phyloP scores from a whole-genome alignment of 2,329 filamentous ascomycete species.

The Plectosphaerella plurivora region DNA sequence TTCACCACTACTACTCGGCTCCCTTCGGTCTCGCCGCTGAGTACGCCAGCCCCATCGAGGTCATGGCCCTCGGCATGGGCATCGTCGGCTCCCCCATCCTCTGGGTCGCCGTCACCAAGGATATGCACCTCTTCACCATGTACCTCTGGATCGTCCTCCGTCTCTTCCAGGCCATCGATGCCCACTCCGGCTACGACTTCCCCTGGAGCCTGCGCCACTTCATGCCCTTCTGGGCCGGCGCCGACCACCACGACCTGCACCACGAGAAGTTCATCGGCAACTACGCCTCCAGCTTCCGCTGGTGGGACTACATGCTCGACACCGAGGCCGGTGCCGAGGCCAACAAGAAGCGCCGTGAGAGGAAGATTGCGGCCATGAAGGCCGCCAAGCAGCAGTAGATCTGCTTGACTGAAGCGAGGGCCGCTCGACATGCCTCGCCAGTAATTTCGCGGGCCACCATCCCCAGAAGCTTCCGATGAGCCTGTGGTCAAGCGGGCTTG shows the following conservation, averaged over 20 bases:
- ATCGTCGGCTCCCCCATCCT: slow-evolving; percentile 78
- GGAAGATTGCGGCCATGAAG: slow-evolving; percentile 62
- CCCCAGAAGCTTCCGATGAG: too few species aligned
- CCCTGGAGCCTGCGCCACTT: slow-evolving; percentile 95
- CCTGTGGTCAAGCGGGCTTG: too few species aligned
- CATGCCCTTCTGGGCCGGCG: slow-evolving; percentile 96
- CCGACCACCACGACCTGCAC: slow-evolving; percentile 93
- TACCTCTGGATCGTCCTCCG: slow-evolving; percentile 92
- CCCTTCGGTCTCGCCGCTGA: slow-evolving; percentile 95
- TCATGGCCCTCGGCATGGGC: slow-evolving; percentile 88
- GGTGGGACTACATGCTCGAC: slow-evolving; percentile 95
- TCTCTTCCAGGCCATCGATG: slow-evolving; percentile 95
- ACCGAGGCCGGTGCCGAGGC: slow-evolving; percentile 91
- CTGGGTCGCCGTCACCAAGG: slow-evolving; percentile 76
- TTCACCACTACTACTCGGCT: slow-evolving; percentile 97
- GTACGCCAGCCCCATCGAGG: slow-evolving; percentile 96
- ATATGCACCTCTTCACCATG: slow-evolving; percentile 96
- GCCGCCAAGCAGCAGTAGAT: slow-evolving; percentile 65
- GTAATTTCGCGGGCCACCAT: too few species aligned
- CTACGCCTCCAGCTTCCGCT: slow-evolving; percentile 95
- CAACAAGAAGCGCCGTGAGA: slow-evolving; percentile 75
- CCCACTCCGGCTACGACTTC: slow-evolving; percentile 97
- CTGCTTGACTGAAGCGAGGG: not conserved
- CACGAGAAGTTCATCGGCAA: slow-evolving; percentile 99
- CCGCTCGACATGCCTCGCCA: too few species aligned